Conservation (phyloP, 768 basidiomycete species). For the Russula dissimulans region DNA sequence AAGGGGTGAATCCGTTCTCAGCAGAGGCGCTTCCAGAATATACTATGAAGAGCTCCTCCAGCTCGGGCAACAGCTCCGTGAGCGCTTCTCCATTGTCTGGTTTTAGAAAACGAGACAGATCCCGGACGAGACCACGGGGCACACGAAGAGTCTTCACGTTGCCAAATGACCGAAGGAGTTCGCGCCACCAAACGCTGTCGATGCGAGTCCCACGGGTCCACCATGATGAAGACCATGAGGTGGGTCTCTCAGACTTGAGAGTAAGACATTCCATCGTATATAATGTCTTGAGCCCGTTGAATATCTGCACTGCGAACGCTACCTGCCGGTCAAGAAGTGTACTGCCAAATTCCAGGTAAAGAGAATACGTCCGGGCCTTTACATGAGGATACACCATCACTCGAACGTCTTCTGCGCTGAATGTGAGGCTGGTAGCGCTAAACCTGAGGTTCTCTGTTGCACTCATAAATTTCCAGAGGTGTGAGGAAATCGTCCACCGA, state of each 20-base stretch:
- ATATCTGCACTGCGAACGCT: neutral
- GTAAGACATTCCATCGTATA: neutral
- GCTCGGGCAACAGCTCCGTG: neutral
- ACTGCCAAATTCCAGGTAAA: neutral
- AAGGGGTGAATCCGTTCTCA: neutral
- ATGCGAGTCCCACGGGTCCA: neutral
- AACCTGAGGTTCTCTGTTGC: neutral
- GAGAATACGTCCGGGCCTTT: too few species aligned
- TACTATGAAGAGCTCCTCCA: neutral
- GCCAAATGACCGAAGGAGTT: neutral
- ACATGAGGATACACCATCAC: neutral
- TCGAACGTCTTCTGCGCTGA: fast-evolving
- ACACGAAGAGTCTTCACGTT: neutral
- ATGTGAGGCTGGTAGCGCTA: neutral
- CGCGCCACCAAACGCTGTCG: neutral
- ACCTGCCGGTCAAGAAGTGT: neutral
- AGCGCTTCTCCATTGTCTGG: neutral
- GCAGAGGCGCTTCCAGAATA: neutral
- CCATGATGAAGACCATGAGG: neutral
- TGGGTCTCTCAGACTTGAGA: neutral
- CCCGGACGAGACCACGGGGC: neutral
- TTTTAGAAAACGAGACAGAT: neutral
- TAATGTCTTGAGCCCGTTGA: neutral
- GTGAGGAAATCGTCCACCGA: neutral
- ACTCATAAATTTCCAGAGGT: neutral